Conservation (phyloP, 345 rosid species). For the Limnanthes douglasii region DNA sequence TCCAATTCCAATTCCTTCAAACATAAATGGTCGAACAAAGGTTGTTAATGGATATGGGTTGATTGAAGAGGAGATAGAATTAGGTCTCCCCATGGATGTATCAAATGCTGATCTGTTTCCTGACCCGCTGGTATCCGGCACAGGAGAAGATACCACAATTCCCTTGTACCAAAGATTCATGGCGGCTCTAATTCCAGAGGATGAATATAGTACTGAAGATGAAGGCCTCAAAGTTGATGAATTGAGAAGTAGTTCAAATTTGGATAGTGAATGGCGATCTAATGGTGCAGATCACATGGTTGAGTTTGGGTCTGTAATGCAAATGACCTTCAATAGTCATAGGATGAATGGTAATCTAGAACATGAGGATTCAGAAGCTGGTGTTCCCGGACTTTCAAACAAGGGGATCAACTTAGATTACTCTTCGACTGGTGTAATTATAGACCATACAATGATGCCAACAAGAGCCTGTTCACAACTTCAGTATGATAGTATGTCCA, state of each 20-base stretch:
- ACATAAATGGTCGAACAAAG: constrained; percentile 1
- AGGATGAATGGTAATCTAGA: constrained; percentile 28
- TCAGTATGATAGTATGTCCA: constrained; percentile 42
- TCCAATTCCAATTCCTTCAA: too few relatives aligned
- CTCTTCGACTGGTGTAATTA: constrained; percentile 27
- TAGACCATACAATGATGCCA: constrained; percentile 24
- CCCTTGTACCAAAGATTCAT: constrained; percentile 70
- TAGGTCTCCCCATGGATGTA: constrained; percentile 10
- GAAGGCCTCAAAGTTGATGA: constrained; percentile 35
- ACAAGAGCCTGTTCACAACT: constrained; percentile 27
- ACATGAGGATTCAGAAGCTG: constrained; percentile 37
- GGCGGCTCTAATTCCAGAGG: constrained; percentile 81
- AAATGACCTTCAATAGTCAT: constrained; percentile 30
- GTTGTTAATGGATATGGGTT: constrained; percentile 19
- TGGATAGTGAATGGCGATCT: constrained; percentile 45
- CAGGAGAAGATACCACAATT: constrained; percentile 21
- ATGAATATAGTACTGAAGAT: constrained; percentile 25
- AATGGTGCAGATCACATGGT: constrained; percentile 31
- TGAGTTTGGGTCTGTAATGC: constrained; percentile 20
- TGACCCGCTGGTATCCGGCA: constrained; percentile 16
- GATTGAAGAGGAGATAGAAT: constrained; percentile 15
- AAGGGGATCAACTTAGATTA: constrained; percentile 22
- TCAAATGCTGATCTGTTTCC: constrained; percentile 16
- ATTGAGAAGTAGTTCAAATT: constrained; percentile 37
- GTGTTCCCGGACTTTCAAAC: constrained; percentile 17